These are phyloP conservation scores for Metschnikowia noctiluminum DNA, from an alignment of 805 yeast species.

Conservation along the genomic window DNA sequence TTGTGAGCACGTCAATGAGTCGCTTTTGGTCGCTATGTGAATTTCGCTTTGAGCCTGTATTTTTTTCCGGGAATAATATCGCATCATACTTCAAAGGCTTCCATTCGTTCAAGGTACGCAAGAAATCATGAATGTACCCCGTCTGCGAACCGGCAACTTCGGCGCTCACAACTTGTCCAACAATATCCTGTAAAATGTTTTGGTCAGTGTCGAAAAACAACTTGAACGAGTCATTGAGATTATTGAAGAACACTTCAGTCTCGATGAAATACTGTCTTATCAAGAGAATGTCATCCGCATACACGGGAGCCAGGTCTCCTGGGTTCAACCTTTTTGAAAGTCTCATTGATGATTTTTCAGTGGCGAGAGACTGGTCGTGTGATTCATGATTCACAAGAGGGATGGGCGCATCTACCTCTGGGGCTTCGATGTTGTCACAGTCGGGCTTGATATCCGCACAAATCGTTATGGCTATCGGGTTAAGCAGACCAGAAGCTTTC, in stretches of 20 bases:
- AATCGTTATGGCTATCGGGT: background rate
- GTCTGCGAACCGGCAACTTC: conserved; percentile 1
- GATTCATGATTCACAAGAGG: background rate
- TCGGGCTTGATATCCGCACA: background rate
- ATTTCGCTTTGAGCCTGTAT: conserved; percentile 1
- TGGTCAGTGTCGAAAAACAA: conserved; percentile 1
- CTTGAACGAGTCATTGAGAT: conserved; percentile 18
- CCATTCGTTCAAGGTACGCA: conserved; percentile 28
- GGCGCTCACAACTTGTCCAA: conserved; percentile 9
- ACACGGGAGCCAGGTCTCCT: conserved; percentile 19
- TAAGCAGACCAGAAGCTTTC: background rate
- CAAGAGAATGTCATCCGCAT: conserved; percentile 23
- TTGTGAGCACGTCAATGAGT: conserved; percentile 35
- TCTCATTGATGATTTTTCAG: conserved; percentile 21
- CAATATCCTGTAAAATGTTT: conserved; percentile 12
- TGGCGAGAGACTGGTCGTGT: background rate
- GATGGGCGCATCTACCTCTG: background rate
- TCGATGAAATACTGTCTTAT: conserved; percentile 25
- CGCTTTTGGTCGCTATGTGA: conserved; percentile 29
- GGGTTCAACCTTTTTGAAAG: conserved; percentile 33
- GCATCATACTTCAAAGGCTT: conserved; percentile 16
- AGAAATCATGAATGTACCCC: conserved; percentile 21
- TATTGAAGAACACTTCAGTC: conserved; percentile 24
- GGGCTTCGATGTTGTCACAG: background rate
- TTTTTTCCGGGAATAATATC: conserved; percentile 17